Conservation (phyloP, 2,329 filamentous ascomycete genomes). For the Fusarium sp. region DNA sequence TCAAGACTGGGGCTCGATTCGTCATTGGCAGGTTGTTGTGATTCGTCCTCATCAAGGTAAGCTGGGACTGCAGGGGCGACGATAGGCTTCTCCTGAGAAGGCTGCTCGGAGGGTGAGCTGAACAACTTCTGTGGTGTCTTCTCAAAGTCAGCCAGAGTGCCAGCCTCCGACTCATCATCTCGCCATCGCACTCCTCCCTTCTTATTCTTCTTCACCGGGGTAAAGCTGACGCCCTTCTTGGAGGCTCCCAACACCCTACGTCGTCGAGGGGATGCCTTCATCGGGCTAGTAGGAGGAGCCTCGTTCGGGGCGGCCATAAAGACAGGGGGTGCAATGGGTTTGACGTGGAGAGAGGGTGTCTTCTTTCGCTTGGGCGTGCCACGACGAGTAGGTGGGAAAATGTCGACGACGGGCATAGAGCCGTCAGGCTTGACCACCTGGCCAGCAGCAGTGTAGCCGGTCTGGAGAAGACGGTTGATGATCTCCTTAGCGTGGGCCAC, state of each 20-base stretch:
- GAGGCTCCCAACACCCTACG: slow-evolving; percentile 72
- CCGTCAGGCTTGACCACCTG: slow-evolving; percentile 94
- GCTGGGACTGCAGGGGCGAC: slow-evolving; percentile 46
- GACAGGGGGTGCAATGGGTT: slow-evolving; percentile 59
- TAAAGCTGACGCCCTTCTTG: slow-evolving; percentile 82
- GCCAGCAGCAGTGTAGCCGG: slow-evolving; percentile 78
- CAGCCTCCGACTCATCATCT: slow-evolving; percentile 87
- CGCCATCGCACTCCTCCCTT: slow-evolving; percentile 91
- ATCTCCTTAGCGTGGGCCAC: slow-evolving; percentile 82
- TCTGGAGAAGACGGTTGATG: slow-evolving; percentile 81
- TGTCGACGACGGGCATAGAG: slow-evolving; percentile 68
- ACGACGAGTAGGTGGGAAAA: slow-evolving; percentile 76
- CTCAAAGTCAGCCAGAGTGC: slow-evolving; percentile 88
- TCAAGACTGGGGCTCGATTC: slow-evolving; percentile 70
- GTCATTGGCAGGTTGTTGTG: slow-evolving; percentile 53
- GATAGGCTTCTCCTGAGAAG: slow-evolving; percentile 47
- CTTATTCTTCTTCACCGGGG: slow-evolving; percentile 80
- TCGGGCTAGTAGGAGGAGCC: slow-evolving; percentile 60
- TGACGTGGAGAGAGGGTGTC: slow-evolving; percentile 55
- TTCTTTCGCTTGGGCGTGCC: slow-evolving; percentile 84
- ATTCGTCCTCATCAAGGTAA: slow-evolving; percentile 36
- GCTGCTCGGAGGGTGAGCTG: slow-evolving; percentile 64
- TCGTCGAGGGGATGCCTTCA: slow-evolving; percentile 83
- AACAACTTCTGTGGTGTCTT: slow-evolving; percentile 83
- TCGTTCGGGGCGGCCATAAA: slow-evolving; percentile 53